These are phyloP conservation scores for Lonicera japonica DNA, from an alignment of 129 eudicot genomes.

Conservation along the genomic window DNA sequence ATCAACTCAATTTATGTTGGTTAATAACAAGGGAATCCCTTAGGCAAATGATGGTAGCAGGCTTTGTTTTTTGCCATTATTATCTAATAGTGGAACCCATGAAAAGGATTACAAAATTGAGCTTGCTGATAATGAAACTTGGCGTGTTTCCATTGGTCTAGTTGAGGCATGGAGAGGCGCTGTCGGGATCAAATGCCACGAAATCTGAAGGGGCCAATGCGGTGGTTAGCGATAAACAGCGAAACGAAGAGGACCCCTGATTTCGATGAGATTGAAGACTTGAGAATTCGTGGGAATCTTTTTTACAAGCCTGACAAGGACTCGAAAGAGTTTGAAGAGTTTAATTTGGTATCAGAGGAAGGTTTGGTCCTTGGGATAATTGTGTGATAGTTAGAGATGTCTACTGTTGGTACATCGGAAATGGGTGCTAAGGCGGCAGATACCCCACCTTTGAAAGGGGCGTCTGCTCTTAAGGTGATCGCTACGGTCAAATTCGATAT, in stretches of 20 bases:
- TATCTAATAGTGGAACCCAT: slow-evolving; percentile 19
- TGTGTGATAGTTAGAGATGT: no score
- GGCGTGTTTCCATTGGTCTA: slow-evolving; percentile 65
- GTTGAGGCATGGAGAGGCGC: slow-evolving; percentile 38
- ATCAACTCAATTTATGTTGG: slow-evolving; percentile 4
- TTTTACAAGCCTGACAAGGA: slow-evolving; percentile 71
- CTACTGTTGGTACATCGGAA: no score
- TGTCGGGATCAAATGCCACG: slow-evolving; percentile 6
- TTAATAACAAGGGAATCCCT: not conserved
- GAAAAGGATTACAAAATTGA: slow-evolving; percentile 47
- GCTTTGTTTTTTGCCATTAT: slow-evolving; percentile 30
- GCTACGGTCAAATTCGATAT: no score
- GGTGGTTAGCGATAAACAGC: slow-evolving; percentile 11
- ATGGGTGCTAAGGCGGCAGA: no score
- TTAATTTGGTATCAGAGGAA: no score
- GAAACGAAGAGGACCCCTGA: slow-evolving; percentile 26
- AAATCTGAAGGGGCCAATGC: slow-evolving; percentile 19
- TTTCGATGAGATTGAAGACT: slow-evolving; percentile 71
- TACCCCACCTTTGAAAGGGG: no score
- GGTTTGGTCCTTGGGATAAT: no score
- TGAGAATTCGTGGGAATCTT: slow-evolving; percentile 70
- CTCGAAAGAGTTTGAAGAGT: slow-evolving; percentile 81
- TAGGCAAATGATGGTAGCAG: slow-evolving; percentile 12
- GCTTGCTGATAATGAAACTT: slow-evolving; percentile 58
- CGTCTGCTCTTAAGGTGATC: no score